These are phyloP conservation scores for Conringia planisiliqua DNA, from an alignment of 345 rosid species.

Conservation along the genomic window DNA sequence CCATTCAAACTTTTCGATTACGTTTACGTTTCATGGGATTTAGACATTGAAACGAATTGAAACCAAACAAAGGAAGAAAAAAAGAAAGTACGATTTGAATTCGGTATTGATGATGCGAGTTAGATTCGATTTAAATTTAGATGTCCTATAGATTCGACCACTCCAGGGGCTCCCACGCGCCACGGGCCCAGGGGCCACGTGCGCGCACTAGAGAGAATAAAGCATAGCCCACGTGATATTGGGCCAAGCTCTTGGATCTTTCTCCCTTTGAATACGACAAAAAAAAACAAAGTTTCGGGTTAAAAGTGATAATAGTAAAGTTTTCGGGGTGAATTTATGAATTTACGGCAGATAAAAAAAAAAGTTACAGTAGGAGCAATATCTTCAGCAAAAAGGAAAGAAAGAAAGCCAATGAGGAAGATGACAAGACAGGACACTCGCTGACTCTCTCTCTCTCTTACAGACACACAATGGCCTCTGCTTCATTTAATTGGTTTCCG, in stretches of 20 bases:
- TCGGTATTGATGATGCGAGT: constrained; percentile 13
- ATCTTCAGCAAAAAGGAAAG: not conserved
- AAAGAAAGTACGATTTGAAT: not conserved
- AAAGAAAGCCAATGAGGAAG: not conserved
- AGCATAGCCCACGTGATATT: constrained; percentile 35
- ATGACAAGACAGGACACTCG: constrained; percentile 15
- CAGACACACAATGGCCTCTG: constrained; percentile 6
- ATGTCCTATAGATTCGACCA: constrained; percentile 21
- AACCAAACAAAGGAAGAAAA: not conserved
- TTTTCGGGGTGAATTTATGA: not conserved
- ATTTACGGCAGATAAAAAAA: not conserved
- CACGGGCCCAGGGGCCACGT: constrained; percentile 26
- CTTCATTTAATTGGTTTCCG: constrained; percentile 20
- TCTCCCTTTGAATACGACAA: constrained; percentile 5
- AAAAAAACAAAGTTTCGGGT: not conserved
- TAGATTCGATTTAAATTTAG: not conserved
- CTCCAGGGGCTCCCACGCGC: constrained; percentile 16
- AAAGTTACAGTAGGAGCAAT: not conserved
- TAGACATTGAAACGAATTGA: not conserved
- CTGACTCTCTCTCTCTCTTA: not conserved
- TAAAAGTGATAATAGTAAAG: not conserved
- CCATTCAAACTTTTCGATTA: not conserved
- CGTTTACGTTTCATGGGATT: not conserved
- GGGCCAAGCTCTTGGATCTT: constrained; percentile 27
- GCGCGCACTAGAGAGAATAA: constrained; percentile 30